Conservation (phyloP, 768 basidiomycete species). For the Fibroporia radiculosa region DNA sequence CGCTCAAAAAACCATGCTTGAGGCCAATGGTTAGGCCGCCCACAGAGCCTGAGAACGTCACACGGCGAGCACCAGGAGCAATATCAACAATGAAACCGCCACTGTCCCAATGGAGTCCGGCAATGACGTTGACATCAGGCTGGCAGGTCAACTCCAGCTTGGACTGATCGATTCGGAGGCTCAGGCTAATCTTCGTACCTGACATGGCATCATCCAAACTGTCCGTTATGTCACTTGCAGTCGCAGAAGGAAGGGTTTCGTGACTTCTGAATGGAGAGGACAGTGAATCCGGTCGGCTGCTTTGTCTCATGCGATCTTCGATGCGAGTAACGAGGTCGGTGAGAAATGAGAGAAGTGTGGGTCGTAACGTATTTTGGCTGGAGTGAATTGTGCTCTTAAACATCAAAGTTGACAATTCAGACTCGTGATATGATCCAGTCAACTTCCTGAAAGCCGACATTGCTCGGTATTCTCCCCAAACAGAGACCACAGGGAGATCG, state of each 20-base stretch:
- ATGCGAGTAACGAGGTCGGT: slow-evolving; percentile 65
- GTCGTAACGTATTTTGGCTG: slow-evolving; percentile 78
- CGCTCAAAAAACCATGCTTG: slow-evolving; percentile 79
- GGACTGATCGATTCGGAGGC: slow-evolving; percentile 87
- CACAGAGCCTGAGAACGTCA: slow-evolving; percentile 71
- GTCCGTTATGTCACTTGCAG: slow-evolving; percentile 9
- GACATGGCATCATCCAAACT: slow-evolving; percentile 24
- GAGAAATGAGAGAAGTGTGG: slow-evolving; percentile 79
- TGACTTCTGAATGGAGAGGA: slow-evolving; percentile 8
- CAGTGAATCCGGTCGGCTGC: slow-evolving; percentile 23
- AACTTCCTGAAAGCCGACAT: slow-evolving; percentile 36
- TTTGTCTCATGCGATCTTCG: slow-evolving; percentile 60
- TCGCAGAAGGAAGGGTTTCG: slow-evolving; percentile 5
- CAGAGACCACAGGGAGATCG: slow-evolving; percentile 68
- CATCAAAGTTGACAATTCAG: slow-evolving; percentile 54
- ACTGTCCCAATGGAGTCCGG: slow-evolving; percentile 86
- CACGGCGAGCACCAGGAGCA: slow-evolving; percentile 62
- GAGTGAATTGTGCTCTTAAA: slow-evolving; percentile 88
- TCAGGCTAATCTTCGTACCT: slow-evolving; percentile 71
- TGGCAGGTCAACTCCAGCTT: slow-evolving; percentile 80
- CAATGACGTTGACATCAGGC: slow-evolving; percentile 89
- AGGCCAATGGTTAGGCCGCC: slow-evolving; percentile 76
- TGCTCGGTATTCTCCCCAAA: slow-evolving; percentile 78
- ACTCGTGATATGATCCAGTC: slow-evolving; percentile 15
- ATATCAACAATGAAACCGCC: slow-evolving; percentile 84